A percentile compares a stretch with the other conserved stretches of the same genome.
phyloP scores from a whole-genome alignment of 2,329 filamentous ascomycete species.

The Nemania sp. region DNA sequence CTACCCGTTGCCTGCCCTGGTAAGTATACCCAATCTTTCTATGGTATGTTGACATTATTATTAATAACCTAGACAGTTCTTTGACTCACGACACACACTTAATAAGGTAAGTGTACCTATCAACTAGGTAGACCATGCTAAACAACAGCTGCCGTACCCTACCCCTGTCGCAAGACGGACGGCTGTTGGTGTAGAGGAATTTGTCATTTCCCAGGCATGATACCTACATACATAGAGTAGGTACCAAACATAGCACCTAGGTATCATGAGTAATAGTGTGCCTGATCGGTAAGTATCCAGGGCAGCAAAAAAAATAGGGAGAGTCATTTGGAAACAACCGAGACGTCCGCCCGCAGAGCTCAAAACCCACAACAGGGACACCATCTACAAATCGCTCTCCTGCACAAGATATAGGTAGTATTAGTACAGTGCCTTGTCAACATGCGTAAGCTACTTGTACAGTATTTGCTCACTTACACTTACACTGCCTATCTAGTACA shows the following conservation, averaged over 20 bases:
- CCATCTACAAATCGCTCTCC: slow-evolving; percentile 10
- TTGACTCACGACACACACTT: too few relatives aligned
- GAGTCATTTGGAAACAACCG: slow-evolving; percentile 19
- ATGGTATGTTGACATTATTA: too few relatives aligned
- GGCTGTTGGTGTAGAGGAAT: slow-evolving; percentile 28
- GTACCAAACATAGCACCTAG: background rate
- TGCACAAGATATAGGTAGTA: background rate
- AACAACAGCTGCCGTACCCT: slow-evolving; percentile 16
- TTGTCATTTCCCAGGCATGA: slow-evolving; percentile 32
- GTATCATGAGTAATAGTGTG: too few relatives aligned
- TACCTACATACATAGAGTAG: slow-evolving; percentile 24
- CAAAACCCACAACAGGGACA: slow-evolving; percentile 17
- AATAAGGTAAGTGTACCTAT: slow-evolving; percentile 3
- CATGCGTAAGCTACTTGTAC: too few relatives aligned
- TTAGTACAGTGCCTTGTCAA: too few relatives aligned
- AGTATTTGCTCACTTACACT: background rate
- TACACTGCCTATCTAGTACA: background rate
- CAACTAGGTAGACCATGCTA: slow-evolving; percentile 15
- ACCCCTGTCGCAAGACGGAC: slow-evolving; percentile 22
- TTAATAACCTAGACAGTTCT: too few relatives aligned
- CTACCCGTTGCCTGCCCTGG: slow-evolving; percentile 7
- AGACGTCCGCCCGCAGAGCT: too few relatives aligned
- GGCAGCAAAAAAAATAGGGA: slow-evolving; percentile 16
- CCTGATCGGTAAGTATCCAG: background rate
- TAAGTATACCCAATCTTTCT: background rate